A percentile compares a stretch with the other conserved stretches of the same genome.
Conservation (phyloP, 2,329 filamentous ascomycete genomes). For the Stachybotrys chlorohalonatus region DNA sequence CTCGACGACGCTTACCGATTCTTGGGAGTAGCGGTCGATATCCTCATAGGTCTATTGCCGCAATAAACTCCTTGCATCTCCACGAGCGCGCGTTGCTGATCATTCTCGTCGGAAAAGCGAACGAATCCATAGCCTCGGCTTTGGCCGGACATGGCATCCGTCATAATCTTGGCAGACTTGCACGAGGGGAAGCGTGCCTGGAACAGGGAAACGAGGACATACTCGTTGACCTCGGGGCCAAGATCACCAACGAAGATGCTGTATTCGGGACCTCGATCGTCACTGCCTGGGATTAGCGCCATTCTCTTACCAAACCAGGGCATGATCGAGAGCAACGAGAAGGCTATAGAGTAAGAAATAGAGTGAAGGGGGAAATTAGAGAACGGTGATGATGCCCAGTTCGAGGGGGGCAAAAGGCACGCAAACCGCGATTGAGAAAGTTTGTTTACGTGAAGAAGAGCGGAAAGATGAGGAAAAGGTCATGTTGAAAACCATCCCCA, state of each 20-base stretch:
- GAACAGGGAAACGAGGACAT: conserved; percentile 93
- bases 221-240: conserved; percentile 97
- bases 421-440: no score
- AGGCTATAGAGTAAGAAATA: not conserved
- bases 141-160: conserved; percentile 94
- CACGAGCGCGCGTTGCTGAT: conserved; percentile 89
- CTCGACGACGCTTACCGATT: conserved; percentile 47
- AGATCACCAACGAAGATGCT: conserved; percentile 98
- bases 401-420: no score
- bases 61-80: conserved; percentile 99
- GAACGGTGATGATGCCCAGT: no score
- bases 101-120: conserved; percentile 88
- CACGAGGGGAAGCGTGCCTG: conserved; percentile 92
- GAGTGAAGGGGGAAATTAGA: no score
- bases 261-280: conserved; percentile 92
- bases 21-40: conserved; percentile 96
- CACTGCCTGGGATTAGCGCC: conserved; percentile 40
- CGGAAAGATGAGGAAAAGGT: no score
- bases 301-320: not conserved
- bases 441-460: no score
- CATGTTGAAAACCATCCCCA: no score
- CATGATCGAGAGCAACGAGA: not conserved
- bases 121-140: conserved; percentile 97
- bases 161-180: conserved; percentile 99
- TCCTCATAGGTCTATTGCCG: conserved; percentile 96